A percentile compares a stretch with the other conserved stretches of the same genome.
phyloP scores from a whole-genome alignment of 331 rosid genomes.

The Quercus lobata region DNA sequence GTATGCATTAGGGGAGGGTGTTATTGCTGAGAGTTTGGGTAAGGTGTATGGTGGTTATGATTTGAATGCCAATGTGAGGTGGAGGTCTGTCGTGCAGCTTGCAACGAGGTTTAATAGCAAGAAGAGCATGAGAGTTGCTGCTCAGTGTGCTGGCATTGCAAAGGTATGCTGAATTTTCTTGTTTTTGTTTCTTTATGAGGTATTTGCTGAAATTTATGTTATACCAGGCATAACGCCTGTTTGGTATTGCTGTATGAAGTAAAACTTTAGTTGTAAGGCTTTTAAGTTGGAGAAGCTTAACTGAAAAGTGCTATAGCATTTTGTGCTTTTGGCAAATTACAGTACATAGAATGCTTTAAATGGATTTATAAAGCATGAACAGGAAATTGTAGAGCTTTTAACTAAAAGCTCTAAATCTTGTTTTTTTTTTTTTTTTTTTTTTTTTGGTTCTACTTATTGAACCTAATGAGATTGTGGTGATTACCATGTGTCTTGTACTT shows the following conservation, averaged over 20 bases:
- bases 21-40: constrained; percentile 20
- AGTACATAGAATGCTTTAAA: too few species aligned
- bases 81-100: constrained; percentile 29
- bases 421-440: too few species aligned
- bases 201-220: not conserved
- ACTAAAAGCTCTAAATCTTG: too few species aligned
- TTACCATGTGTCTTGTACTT: not conserved
- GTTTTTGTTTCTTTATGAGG: not conserved
- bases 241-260: not conserved
- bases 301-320: too few species aligned
- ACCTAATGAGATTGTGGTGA: not conserved
- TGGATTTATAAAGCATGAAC: too few species aligned
- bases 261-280: too few species aligned
- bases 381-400: too few species aligned
- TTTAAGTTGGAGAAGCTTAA: too few species aligned
- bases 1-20: constrained; percentile 34
- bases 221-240: not conserved
- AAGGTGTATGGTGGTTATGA: constrained; percentile 3
- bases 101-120: constrained; percentile 27
- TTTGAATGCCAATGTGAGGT: constrained; percentile 18
- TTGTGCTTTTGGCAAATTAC: too few species aligned
- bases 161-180: constrained; percentile 14
- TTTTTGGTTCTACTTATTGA: too few species aligned
- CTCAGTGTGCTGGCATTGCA: constrained; percentile 26
- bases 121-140: constrained; percentile 30